Evolutionary conservation across 352 stramenopile species (phyloP).

Genomic region (Elongisporangium prolatum): DNA sequence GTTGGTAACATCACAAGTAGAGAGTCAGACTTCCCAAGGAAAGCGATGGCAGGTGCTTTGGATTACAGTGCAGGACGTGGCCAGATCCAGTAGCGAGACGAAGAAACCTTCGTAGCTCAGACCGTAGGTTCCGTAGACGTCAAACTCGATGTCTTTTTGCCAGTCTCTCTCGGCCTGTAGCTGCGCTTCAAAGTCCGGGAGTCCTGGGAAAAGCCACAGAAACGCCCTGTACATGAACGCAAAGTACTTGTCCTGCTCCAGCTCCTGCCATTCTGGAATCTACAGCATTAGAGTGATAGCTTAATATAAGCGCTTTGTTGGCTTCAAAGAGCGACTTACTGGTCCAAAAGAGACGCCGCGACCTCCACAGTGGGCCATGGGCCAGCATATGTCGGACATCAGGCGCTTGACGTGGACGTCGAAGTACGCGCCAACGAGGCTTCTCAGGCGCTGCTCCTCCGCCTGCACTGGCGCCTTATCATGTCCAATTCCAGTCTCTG

Average conservation of each 20-base stretch:
- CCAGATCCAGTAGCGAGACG: constrained; percentile 43
- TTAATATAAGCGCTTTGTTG: constrained; percentile 2
- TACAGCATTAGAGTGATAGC: constrained; percentile 2
- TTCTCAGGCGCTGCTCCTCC: constrained; percentile 2
- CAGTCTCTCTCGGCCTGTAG: constrained; percentile 36
- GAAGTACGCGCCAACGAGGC: constrained; percentile 31
- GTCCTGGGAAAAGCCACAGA: constrained; percentile 45
- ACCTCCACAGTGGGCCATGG: constrained; percentile 35
- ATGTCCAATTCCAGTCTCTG: not conserved
- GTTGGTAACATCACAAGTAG: not conserved
- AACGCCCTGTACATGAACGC: constrained; percentile 36
- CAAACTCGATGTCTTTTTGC: constrained; percentile 46
- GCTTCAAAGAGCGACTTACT: not conserved
- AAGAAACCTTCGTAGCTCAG: constrained; percentile 45
- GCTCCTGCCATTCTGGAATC: constrained; percentile 30
- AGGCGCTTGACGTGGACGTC: constrained; percentile 30
- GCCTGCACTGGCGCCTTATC: not conserved
- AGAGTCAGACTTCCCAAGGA: no score
- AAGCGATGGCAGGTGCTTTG: no score
- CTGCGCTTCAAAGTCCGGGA: constrained; percentile 37
- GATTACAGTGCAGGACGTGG: constrained; percentile 35
- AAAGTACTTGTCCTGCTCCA: constrained; percentile 42
- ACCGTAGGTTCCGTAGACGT: constrained; percentile 26
- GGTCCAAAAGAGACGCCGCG: not conserved
- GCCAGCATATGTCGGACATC: constrained; percentile 41